Conservation (phyloP, 176 grass and related monocot genomes). For the Ensete ventricosum region DNA sequence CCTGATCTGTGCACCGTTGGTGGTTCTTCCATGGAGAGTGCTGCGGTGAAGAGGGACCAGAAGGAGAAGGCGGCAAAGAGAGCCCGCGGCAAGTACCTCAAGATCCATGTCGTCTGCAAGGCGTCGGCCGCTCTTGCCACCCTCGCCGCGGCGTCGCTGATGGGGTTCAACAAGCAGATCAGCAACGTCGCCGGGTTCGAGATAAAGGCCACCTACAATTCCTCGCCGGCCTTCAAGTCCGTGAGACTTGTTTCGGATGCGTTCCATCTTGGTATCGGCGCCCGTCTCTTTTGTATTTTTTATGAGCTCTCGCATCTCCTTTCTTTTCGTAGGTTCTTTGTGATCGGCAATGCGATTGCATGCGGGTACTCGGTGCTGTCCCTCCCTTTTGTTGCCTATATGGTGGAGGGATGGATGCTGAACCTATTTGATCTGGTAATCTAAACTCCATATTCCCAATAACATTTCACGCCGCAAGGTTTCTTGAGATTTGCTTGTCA, state of each 20-base stretch:
- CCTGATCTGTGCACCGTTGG: too few species aligned
- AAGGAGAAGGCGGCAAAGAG: too few species aligned
- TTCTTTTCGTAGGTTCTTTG: constrained; percentile 17
- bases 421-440: constrained; percentile 34
- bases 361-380: constrained; percentile 31
- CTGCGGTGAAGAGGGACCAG: too few species aligned
- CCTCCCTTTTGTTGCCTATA: not conserved
- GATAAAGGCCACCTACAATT: constrained; percentile 28
- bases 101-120: constrained; percentile 10
- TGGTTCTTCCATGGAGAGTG: too few species aligned
- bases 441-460: not conserved
- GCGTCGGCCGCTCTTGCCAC: constrained; percentile 16
- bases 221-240: constrained; percentile 36
- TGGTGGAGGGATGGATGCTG: constrained; percentile 18
- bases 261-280: not conserved
- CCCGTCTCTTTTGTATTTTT: too few species aligned
- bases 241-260: not conserved
- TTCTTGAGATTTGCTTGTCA: not conserved
- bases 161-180: constrained; percentile 18
- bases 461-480: too few species aligned
- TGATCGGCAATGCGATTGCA: constrained; percentile 24
- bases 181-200: constrained; percentile 20
- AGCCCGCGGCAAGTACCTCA: not conserved
- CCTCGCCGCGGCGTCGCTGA: constrained; percentile 26
- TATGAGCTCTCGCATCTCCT: too few species aligned